These are phyloP conservation scores for Nyssa sinensis DNA, from an alignment of 148 eudicot species.

Conservation along the genomic window DNA sequence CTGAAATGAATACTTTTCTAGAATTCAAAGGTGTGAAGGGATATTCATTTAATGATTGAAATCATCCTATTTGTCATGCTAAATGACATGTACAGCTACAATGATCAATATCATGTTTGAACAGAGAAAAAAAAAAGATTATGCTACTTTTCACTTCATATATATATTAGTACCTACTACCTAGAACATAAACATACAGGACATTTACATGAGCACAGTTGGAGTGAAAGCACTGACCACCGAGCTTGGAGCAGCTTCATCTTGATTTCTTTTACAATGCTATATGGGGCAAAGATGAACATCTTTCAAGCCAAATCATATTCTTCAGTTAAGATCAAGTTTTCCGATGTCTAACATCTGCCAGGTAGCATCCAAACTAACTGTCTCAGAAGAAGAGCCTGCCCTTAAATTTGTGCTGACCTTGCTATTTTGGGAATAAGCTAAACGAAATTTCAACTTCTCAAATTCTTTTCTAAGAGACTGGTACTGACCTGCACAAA, in stretches of 20 bases:
- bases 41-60: too few relatives aligned
- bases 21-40: too few relatives aligned
- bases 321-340: conserved; percentile 43
- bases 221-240: not conserved
- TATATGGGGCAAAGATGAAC: not conserved
- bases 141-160: not conserved
- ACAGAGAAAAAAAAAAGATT: not conserved
- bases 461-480: conserved; percentile 53
- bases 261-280: not conserved
- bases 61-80: too few relatives aligned
- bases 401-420: conserved; percentile 18
- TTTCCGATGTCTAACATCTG: conserved; percentile 50
- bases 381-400: conserved; percentile 20
- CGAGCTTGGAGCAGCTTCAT: not conserved
- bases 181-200: not conserved
- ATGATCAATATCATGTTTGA: too few relatives aligned
- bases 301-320: not conserved
- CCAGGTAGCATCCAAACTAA: conserved; percentile 36
- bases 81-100: too few relatives aligned
- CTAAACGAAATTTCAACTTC: conserved; percentile 36
- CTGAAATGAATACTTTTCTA: too few relatives aligned
- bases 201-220: not conserved
- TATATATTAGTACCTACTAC: not conserved
- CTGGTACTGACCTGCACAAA: conserved; percentile 53
- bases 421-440: conserved; percentile 20